Percentiles rank a stretch among this genome's conserved stretches.
Evolutionary conservation across 768 basidiomycete genomes (phyloP).

Genomic region (Phlebiopsis flavidoalba): DNA sequence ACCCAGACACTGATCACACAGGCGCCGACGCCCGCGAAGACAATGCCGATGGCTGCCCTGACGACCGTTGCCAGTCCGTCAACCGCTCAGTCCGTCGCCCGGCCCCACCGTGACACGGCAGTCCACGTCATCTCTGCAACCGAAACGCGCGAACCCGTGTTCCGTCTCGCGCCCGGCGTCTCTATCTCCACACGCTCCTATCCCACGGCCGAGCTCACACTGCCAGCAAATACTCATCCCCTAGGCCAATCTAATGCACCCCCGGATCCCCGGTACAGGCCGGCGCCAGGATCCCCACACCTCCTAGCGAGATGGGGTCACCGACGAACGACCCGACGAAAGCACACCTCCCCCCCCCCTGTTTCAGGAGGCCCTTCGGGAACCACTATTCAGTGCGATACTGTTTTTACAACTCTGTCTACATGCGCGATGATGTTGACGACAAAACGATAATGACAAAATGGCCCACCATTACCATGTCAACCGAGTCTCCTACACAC

Average conservation of each 20-base stretch:
- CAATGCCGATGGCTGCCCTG: too few relatives aligned
- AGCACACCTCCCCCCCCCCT: too few relatives aligned
- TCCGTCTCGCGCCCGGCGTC: neutral
- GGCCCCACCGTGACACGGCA: neutral
- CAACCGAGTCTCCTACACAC: neutral
- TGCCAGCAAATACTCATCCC: neutral
- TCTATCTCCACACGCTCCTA: too few relatives aligned
- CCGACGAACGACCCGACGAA: neutral
- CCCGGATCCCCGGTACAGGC: conserved; percentile 2
- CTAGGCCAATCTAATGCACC: conserved; percentile 5
- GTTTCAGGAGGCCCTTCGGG: too few relatives aligned
- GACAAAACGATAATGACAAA: neutral
- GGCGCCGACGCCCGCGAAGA: too few relatives aligned
- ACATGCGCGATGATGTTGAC: neutral
- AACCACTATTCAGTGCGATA: neutral
- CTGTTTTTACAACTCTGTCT: neutral
- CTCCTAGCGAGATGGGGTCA: neutral
- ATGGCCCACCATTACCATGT: conserved; percentile 22
- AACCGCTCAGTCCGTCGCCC: too few relatives aligned
- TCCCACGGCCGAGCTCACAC: neutral
- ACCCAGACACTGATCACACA: too few relatives aligned
- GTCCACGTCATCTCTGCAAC: conserved; percentile 2
- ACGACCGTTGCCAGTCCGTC: neutral
- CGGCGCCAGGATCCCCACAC: neutral
- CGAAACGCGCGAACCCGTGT: conserved; percentile 1